Evolutionary conservation across 495 filamentous ascomycete species (phyloP).

Genomic region (Lasiosphaeria miniovina): DNA sequence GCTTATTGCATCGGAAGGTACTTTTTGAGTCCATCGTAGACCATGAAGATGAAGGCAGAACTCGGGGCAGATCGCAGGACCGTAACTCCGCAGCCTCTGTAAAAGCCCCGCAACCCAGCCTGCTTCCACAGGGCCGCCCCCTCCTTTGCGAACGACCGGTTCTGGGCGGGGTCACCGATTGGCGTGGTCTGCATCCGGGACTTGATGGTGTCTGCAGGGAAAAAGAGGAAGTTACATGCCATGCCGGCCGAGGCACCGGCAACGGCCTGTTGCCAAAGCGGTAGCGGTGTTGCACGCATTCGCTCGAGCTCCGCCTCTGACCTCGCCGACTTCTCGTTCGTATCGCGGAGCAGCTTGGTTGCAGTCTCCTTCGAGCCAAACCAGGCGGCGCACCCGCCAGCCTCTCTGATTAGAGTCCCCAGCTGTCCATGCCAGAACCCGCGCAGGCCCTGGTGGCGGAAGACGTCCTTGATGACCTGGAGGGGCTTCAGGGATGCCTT

Average conservation of each 20-base stretch:
- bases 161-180: conserved; percentile 44
- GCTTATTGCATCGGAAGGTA: conserved; percentile 49
- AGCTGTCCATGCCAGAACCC: conserved; percentile 96
- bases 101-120: conserved; percentile 79
- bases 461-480: conserved; percentile 71
- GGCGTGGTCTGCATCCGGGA: conserved; percentile 91
- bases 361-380: conserved; percentile 90
- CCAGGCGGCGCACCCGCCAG: conserved; percentile 90
- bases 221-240: conserved; percentile 94
- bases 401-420: conserved; percentile 91
- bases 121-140: conserved; percentile 69
- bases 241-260: conserved; percentile 91
- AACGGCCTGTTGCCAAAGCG: conserved; percentile 76
- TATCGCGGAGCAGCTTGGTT: conserved; percentile 58
- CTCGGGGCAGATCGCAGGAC: conserved; percentile 82
- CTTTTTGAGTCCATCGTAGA: conserved; percentile 79
- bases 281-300: conserved; percentile 42
- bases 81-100: conserved; percentile 93
- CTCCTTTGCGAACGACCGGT: conserved; percentile 66
- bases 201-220: conserved; percentile 95
- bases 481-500: conserved; percentile 30
- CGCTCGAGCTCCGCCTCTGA: conserved; percentile 30
- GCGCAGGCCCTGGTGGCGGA: conserved; percentile 69
- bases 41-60: conserved; percentile 94
- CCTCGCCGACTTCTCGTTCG: conserved; percentile 34